Conservation (phyloP, 371 early-diverging fungal species). For the Entomophthora muscae region DNA sequence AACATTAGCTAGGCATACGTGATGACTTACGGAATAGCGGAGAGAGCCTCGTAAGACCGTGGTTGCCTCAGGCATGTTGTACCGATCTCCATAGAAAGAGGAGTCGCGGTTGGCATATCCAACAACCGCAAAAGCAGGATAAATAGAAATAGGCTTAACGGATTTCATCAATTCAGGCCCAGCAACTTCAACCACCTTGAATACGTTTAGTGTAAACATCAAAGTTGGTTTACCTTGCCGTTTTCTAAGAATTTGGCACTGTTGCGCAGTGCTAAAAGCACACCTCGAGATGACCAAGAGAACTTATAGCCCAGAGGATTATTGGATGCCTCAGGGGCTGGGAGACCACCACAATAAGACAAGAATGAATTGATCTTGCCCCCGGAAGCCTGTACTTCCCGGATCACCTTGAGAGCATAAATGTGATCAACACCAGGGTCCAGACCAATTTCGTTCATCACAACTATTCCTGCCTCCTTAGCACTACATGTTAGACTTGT, state of each 20-base stretch:
- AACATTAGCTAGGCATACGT: conserved; percentile 1
- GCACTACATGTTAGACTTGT: conserved; percentile 24
- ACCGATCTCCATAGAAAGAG: conserved; percentile 79
- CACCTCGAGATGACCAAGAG: conserved; percentile 93
- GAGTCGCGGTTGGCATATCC: conserved; percentile 97
- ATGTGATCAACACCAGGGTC: conserved; percentile 93
- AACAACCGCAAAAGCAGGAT: conserved; percentile 74
- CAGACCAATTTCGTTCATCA: conserved; percentile 86
- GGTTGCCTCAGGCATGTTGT: conserved; percentile 85
- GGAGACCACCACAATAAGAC: conserved; percentile 96
- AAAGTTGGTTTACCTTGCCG: conserved; percentile 45
- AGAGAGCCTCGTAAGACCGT: conserved; percentile 90
- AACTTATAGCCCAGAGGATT: conserved; percentile 98
- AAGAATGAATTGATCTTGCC: conserved; percentile 79
- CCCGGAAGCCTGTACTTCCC: conserved; percentile 69
- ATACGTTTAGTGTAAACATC: conserved; percentile 18
- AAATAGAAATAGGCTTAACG: conserved; percentile 67
- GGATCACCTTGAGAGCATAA: conserved; percentile 70
- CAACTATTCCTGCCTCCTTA: conserved; percentile 55
- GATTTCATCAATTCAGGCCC: conserved; percentile 81
- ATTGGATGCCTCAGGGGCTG: conserved; percentile 92
- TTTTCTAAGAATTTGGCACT: conserved; percentile 71
- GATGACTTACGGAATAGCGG: conserved; percentile 48
- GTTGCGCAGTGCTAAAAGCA: conserved; percentile 85
- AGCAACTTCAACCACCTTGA: conserved; percentile 59